Percentiles rank a stretch among this genome's conserved stretches.
Evolutionary conservation across 2,329 filamentous ascomycete genomes (phyloP).

Genomic region (Aureobasidium namibiae): DNA sequence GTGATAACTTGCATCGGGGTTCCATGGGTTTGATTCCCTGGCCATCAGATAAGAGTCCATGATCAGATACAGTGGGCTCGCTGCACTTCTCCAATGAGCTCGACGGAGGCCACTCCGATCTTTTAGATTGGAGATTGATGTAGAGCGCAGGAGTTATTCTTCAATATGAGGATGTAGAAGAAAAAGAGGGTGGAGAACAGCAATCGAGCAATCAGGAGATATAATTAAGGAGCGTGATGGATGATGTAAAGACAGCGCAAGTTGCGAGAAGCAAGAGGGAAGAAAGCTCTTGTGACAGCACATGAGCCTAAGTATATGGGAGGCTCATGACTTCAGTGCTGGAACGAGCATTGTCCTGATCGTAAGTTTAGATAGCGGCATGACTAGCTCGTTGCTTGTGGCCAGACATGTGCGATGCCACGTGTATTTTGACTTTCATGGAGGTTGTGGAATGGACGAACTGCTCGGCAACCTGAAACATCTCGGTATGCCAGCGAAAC

Average conservation of each 20-base stretch:
- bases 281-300: background rate
- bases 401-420: background rate
- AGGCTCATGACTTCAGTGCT: background rate
- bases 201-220: background rate
- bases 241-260: background rate
- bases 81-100: background rate
- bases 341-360: background rate
- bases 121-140: no score
- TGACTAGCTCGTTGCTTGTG: background rate
- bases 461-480: background rate
- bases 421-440: background rate
- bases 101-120: no score
- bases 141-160: background rate
- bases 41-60: background rate
- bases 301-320: background rate
- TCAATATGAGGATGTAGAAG: background rate
- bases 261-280: background rate
- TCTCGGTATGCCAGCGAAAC: background rate
- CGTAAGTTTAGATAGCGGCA: background rate
- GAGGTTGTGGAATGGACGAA: background rate
- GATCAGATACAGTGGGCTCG: background rate
- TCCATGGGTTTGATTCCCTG: background rate
- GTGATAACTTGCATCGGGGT: background rate
- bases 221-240: background rate
- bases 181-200: background rate